Evolutionary conservation across 2,329 filamentous ascomycete genomes (phyloP), one percentile per base, ranked within the genome.

Genomic region (Ampelomyces quisqualis): DNA sequence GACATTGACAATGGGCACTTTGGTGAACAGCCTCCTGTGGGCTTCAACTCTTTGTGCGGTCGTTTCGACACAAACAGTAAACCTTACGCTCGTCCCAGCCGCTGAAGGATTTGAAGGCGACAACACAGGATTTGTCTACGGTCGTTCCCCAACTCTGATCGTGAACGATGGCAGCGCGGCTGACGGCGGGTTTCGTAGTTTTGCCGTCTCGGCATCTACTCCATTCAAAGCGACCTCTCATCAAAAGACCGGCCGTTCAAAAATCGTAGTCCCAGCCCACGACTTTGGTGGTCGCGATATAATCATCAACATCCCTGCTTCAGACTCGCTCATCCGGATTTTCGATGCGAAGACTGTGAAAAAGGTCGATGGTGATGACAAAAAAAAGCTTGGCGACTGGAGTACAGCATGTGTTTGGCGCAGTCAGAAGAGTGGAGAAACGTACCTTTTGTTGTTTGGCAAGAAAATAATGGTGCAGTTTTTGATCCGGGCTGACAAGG

Each of bases 381-480:
- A 60, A 45, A 54, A 48, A 7, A 40, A 57, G 22, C 40, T 63
- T 7, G 60, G 61, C 4, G 60, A 64, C 27, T 63, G 60, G 61
- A 62, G 58, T 19, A 53, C 55, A 5, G 48, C 56, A 7, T 61
- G 61, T 13, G 46, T 43, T n/a, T 64, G 61, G 61, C 51, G 52
- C 5, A 63, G 56, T 24, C 36, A 37, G 9, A 45, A 47, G 14
- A 63, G 60, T 17, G 57, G 57, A 1, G 44, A 60, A 10, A 55
- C 38, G 24, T 63, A 64, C 27, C 21, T 63, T 5, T 64, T 60
- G 34, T 19, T 64, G 7, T 63, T 64, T 28, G 61, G 61, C 18
- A 64, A 64, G 40, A 57, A 55, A 32, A 54, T 47, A 44, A 55
- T 55, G 2, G 58, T 64, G 14, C 61, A 64, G 15, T 51, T 63